These are phyloP conservation scores for Glebionis coronaria DNA, from an alignment of 129 eudicot species.

Conservation along the genomic window DNA sequence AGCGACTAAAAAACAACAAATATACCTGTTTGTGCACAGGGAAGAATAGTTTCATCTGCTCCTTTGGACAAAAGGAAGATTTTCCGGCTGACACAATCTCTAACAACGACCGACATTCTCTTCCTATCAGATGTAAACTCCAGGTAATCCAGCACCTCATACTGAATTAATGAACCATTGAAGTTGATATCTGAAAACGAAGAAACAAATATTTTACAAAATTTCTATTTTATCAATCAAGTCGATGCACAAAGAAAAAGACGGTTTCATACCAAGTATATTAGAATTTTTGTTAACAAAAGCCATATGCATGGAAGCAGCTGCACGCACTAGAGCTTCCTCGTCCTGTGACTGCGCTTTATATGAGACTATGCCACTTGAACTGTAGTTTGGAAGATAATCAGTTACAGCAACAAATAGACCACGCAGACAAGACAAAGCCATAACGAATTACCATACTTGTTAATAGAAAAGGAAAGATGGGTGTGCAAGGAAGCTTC, in stretches of 20 bases:
- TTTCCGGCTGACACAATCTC: slow-evolving; percentile 61
- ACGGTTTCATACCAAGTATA: slow-evolving; percentile 52
- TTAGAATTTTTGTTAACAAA: slow-evolving; percentile 60
- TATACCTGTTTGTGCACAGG: slow-evolving; percentile 64
- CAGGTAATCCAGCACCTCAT: slow-evolving; percentile 78
- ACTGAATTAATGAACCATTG: slow-evolving; percentile 56
- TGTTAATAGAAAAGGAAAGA: not conserved
- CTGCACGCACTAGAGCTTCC: slow-evolving; percentile 98
- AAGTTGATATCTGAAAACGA: slow-evolving; percentile 62
- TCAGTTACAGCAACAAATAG: slow-evolving; percentile 15
- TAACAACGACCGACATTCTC: slow-evolving; percentile 88
- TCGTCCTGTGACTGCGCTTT: slow-evolving; percentile 99
- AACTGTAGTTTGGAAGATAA: slow-evolving; percentile 36
- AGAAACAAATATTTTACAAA: slow-evolving; percentile 7
- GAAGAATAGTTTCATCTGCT: slow-evolving; percentile 93
- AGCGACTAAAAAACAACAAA: slow-evolving; percentile 13
- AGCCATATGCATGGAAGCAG: slow-evolving; percentile 84
- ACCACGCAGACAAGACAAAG: slow-evolving; percentile 3
- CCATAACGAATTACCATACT: not conserved
- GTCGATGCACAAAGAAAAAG: slow-evolving; percentile 1
- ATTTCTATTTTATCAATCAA: slow-evolving; percentile 6
- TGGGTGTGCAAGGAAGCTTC: not conserved
- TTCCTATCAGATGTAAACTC: slow-evolving; percentile 99
- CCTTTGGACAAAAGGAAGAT: slow-evolving; percentile 85
- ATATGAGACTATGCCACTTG: slow-evolving; percentile 64